Evolutionary conservation across 2,329 filamentous ascomycete genomes (phyloP), one percentile per base, ranked within the genome.

Genomic region (Neoscytalidium dimidiatum): DNA sequence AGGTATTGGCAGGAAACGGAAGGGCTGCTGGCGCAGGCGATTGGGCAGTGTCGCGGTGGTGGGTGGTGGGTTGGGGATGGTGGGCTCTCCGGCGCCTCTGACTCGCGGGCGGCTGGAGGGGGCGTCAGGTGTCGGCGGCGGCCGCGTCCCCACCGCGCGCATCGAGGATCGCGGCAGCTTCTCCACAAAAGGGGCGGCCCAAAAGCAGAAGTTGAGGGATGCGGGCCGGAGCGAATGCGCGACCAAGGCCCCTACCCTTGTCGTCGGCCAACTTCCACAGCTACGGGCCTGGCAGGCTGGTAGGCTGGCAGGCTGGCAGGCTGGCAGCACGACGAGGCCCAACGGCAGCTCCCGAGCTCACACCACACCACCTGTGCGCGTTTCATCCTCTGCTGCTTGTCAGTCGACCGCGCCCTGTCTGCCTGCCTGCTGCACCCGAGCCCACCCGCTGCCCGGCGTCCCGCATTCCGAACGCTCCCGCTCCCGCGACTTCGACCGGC

Each of bases 171-270:
- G 53, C 53, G 53, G 35, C 35, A 17, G 28, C 41, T 29, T 33
- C 41, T 28, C 41, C 56, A 46, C 38, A 46, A 60, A 60, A 60
- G 41, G 56, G 56, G 56, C 38, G 26, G 56, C 38, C 56, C 56
- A 31, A 33, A 19, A 60, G 38, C 41, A 46, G 41, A 60, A 60
- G 49, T n/a, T 52, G 46, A 26, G 38, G 53, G 53, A 44, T 29
- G 56, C 56, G 56, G 56, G 17, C 56, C 56, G 56, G 38, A 44
- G 56, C 56, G 56, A 26, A n/a, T 21, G 44, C 44, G 35, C 33
- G 33, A 57, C 3, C 52, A 60, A 46, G 56, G 56, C 3, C 43
- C 43, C 9, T 5, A 21, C 43, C 43, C 43, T 11, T 46, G 38
- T 41, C 38, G 17, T 23, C 43, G 43, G 43, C 56, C 41, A 46